These are phyloP conservation scores for Melastoma malabathricum DNA, from an alignment of 345 rosid species.

Conservation along the genomic window DNA sequence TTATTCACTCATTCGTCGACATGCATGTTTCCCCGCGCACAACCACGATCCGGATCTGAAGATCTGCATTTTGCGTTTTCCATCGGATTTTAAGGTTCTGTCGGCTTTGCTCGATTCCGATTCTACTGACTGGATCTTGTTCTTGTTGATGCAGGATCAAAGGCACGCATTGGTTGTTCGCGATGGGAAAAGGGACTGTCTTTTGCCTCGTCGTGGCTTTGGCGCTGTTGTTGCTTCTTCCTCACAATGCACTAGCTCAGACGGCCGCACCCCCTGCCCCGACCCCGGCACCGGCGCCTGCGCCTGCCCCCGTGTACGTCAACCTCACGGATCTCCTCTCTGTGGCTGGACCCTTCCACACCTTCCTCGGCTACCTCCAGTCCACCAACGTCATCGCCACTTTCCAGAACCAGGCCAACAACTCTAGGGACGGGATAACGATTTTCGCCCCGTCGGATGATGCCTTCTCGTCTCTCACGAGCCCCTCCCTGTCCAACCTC, in stretches of 20 bases:
- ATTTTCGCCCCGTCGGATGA: too few species aligned
- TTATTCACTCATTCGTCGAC: too few species aligned
- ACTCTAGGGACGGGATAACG: slow-evolving; percentile 49
- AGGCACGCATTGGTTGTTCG: neutral
- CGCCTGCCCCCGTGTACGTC: slow-evolving; percentile 53
- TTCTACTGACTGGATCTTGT: too few species aligned
- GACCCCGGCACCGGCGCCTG: slow-evolving; percentile 47
- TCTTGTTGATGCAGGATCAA: too few species aligned
- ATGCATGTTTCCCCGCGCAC: too few species aligned
- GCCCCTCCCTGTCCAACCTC: slow-evolving; percentile 58
- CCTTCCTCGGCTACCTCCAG: slow-evolving; percentile 53
- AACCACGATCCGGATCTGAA: too few species aligned
- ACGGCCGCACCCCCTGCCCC: slow-evolving; percentile 32
- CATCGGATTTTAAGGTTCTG: too few species aligned
- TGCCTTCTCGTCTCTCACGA: slow-evolving; percentile 13
- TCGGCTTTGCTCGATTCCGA: too few species aligned
- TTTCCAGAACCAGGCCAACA: slow-evolving; percentile 86
- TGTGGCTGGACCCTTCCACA: slow-evolving; percentile 78
- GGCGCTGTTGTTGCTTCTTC: slow-evolving; percentile 19
- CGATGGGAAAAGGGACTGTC: slow-evolving; percentile 28
- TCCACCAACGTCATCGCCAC: slow-evolving; percentile 72
- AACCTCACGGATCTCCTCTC: slow-evolving; percentile 64
- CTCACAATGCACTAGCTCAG: slow-evolving; percentile 30
- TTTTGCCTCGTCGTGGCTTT: slow-evolving; percentile 15
- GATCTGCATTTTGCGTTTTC: too few species aligned